Evolutionary conservation across 768 basidiomycete genomes (phyloP), one percentile per base, ranked within the genome.

Genomic region (Pisolithus albus): DNA sequence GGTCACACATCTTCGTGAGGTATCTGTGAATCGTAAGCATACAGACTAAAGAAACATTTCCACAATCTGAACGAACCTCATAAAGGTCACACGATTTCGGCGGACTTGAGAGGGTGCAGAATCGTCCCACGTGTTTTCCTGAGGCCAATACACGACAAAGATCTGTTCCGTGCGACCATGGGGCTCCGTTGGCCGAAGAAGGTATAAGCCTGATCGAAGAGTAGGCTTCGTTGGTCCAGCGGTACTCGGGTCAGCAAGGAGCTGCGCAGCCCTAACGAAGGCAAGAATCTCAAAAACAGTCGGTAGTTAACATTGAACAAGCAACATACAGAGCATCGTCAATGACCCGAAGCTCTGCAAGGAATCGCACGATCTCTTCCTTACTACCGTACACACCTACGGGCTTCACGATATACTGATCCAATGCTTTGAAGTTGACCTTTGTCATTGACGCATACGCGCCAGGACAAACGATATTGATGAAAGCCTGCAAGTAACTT

Each of bases 81-180:
- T 80, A 61, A 82, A 82, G 0, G 78, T 79, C 3, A 75, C 68
- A 16, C 80, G 67, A 58, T 80, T 82, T 1, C 73, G 69, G 10
- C 66, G 56, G 15, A 78, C 71, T 9, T 74, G 65, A 0, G 73
- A 70, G 7, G 65, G 43, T 0, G 77, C 72, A 26, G 68, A 60
- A 56, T 80, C 77, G 43, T 73, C 56, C 80, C 80, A 82, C 0
- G 80, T 80, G 2, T 60, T 70, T 18, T 77, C 70, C 51, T 81
- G 76, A 0, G 80, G 80, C 80, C 80, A 82, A 52, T 76, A 82
- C 1, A 81, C 57, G 10, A 77, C 70, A 47, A 75, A 77, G 3
- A 75, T 46, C n/a, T 62, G 53, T 11, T 66, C 58, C 24, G 13
- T 52, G 54, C 21, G n/a, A 5, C 36, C 37, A 13, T 47, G 19